Evolutionary conservation across 2,329 filamentous ascomycete genomes (phyloP).

Genomic region (Scytalidium sp.): DNA sequence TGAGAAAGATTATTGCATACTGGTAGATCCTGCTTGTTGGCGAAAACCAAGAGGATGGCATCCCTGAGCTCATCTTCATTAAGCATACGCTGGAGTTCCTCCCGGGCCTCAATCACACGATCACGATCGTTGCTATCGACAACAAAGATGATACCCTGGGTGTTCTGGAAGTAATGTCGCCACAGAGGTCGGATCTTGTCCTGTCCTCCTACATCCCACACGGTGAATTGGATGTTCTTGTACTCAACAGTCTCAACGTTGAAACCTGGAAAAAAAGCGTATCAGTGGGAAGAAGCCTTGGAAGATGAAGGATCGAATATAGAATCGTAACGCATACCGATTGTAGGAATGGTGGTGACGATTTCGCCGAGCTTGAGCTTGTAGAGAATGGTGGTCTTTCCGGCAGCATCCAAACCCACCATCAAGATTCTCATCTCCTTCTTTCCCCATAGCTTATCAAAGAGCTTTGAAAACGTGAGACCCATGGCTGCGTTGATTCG

Average conservation of each 20-base stretch:
- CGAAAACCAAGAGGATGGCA: conserved; percentile 93
- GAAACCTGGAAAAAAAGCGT: conserved; percentile 63
- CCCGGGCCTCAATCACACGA: conserved; percentile 93
- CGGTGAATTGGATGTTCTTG: conserved; percentile 99
- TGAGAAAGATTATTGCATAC: conserved; percentile 55
- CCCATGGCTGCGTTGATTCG: conserved; percentile 72
- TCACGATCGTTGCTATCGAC: conserved; percentile 99
- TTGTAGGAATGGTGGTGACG: conserved; percentile 98
- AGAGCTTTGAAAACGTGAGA: conserved; percentile 95
- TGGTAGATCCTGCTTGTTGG: conserved; percentile 99
- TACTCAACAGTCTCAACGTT: conserved; percentile 99
- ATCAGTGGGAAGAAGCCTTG: background rate
- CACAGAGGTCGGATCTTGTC: conserved; percentile 99
- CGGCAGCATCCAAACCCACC: conserved; percentile 98
- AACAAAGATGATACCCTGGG: conserved; percentile 99
- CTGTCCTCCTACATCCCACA: conserved; percentile 99
- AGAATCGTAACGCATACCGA: conserved; percentile 60
- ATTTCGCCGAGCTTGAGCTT: conserved; percentile 99
- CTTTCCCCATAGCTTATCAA: conserved; percentile 96
- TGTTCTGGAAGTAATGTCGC: conserved; percentile 99
- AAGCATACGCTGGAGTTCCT: conserved; percentile 96
- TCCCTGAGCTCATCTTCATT: conserved; percentile 99
- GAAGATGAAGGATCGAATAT: conserved; percentile 10
- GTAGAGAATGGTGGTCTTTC: conserved; percentile 99
- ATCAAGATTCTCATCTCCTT: conserved; percentile 99